phyloP scores from a whole-genome alignment of 306 rosid genomes.

The Casuarina equisetifolia region DNA sequence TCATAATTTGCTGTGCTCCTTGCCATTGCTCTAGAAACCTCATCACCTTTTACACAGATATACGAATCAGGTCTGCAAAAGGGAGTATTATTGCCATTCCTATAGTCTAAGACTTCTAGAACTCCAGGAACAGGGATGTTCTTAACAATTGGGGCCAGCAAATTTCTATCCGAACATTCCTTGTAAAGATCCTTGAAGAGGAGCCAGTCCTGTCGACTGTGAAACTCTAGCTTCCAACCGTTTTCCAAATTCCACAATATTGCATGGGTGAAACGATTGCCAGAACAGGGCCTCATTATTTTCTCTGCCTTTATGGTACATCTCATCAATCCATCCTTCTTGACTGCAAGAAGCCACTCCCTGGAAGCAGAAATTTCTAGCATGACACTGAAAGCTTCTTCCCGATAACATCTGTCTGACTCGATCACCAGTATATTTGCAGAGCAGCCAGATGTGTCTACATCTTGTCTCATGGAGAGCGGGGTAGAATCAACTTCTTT shows the following conservation, averaged over 20 bases:
- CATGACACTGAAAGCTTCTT: conserved; percentile 45
- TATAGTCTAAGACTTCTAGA: conserved; percentile 48
- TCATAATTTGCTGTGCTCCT: conserved; percentile 62
- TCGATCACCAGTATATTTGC: conserved; percentile 59
- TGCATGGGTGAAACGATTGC: conserved; percentile 57
- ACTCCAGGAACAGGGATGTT: conserved; percentile 74
- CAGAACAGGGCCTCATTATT: conserved; percentile 49
- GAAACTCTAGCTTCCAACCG: conserved; percentile 74
- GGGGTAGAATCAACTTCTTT: conserved; percentile 36
- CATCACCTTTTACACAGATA: conserved; percentile 53
- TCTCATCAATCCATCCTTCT: conserved; percentile 58
- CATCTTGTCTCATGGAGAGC: conserved; percentile 20
- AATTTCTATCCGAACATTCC: conserved; percentile 59
- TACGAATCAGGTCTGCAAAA: conserved; percentile 56
- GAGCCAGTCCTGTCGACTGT: conserved; percentile 52
- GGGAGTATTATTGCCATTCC: conserved; percentile 22
- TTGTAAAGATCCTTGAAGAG: conserved; percentile 71
- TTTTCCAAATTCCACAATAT: conserved; percentile 45
- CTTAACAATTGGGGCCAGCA: conserved; percentile 35
- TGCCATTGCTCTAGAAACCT: conserved; percentile 59
- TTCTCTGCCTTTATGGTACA: conserved; percentile 57
- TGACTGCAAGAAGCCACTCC: conserved; percentile 64
- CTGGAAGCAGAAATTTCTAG: conserved; percentile 47
- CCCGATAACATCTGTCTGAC: conserved; percentile 58
- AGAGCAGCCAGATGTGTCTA: conserved; percentile 43